Conservation (phyloP, 2,329 filamentous ascomycete genomes). For the Colletotrichum tabaci region DNA sequence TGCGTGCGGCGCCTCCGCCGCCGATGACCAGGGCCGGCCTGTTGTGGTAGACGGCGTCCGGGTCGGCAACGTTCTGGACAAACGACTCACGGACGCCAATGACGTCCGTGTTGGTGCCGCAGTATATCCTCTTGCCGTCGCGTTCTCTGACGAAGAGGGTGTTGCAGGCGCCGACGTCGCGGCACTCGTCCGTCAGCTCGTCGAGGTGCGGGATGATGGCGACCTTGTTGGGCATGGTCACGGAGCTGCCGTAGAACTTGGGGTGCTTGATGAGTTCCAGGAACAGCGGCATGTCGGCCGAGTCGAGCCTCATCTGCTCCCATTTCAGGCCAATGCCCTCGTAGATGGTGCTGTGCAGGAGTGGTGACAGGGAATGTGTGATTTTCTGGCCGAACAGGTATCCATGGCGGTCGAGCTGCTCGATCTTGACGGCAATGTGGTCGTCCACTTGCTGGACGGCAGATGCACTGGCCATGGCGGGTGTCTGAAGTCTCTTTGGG, state of each 20-base stretch:
- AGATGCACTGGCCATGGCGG: slow-evolving; percentile 24
- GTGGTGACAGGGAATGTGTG: slow-evolving; percentile 68
- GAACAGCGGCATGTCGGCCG: slow-evolving; percentile 64
- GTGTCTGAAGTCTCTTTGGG: not conserved
- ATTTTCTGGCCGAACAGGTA: slow-evolving; percentile 73
- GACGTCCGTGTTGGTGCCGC: slow-evolving; percentile 87
- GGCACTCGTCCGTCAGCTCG: slow-evolving; percentile 79
- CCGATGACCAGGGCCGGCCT: slow-evolving; percentile 81
- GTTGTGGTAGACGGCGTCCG: slow-evolving; percentile 65
- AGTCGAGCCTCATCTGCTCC: slow-evolving; percentile 68
- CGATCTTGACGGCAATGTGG: slow-evolving; percentile 33
- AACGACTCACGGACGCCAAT: slow-evolving; percentile 84
- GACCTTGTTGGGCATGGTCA: slow-evolving; percentile 90
- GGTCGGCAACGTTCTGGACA: slow-evolving; percentile 65
- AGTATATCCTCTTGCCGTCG: slow-evolving; percentile 66
- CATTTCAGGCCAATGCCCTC: slow-evolving; percentile 64
- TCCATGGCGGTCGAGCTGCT: slow-evolving; percentile 60
- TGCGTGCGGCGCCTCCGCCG: slow-evolving; percentile 84
- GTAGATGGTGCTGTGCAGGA: slow-evolving; percentile 70
- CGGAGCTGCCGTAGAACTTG: slow-evolving; percentile 77
- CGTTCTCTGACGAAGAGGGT: slow-evolving; percentile 77
- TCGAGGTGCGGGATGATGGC: slow-evolving; percentile 82
- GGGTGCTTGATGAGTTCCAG: slow-evolving; percentile 68
- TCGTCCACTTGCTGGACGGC: slow-evolving; percentile 36
- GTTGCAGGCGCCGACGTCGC: slow-evolving; percentile 83